These are phyloP conservation scores for Diplodia sapinea DNA, from an alignment of 2,329 filamentous ascomycete genomes.

Conservation along the genomic window DNA sequence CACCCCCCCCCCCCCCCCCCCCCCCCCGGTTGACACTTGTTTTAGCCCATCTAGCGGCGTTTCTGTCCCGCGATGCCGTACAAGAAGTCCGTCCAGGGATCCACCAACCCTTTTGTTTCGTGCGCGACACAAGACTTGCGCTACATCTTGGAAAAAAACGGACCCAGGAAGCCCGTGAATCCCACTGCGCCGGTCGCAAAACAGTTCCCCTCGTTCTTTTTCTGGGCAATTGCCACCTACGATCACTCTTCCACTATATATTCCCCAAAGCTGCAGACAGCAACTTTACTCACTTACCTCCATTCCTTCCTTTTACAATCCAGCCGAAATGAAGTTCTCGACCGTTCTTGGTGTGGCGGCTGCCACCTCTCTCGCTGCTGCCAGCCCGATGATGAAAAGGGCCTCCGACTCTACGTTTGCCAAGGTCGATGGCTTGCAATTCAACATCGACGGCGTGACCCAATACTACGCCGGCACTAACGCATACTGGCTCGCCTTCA, in stretches of 20 bases:
- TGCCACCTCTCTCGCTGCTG: slow-evolving; percentile 31
- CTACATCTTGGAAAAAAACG: slow-evolving; percentile 22
- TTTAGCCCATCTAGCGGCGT: slow-evolving; percentile 15
- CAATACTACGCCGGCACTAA: slow-evolving; percentile 61
- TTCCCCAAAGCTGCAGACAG: slow-evolving; percentile 1
- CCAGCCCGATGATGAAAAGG: slow-evolving; percentile 23
- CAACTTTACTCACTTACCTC: neutral
- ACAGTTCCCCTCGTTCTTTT: neutral
- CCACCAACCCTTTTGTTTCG: slow-evolving; percentile 14
- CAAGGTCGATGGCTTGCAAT: slow-evolving; percentile 41
- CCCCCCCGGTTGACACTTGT: neutral
- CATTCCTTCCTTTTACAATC: slow-evolving; percentile 2
- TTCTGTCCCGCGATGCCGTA: slow-evolving; percentile 21
- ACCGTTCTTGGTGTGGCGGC: slow-evolving; percentile 36
- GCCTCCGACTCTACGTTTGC: slow-evolving; percentile 38
- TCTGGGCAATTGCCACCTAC: neutral
- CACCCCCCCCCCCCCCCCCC: too few relatives aligned
- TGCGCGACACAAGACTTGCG: slow-evolving; percentile 10
- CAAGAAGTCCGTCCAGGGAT: neutral
- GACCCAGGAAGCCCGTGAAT: slow-evolving; percentile 15
- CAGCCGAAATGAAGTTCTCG: slow-evolving; percentile 38
- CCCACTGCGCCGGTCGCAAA: neutral
- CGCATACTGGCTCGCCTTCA: slow-evolving; percentile 62
- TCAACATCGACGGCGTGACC: slow-evolving; percentile 45
- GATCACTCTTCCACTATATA: slow-evolving; percentile 15